Base-by-base conservation (phyloP, 2,329 filamentous ascomycete species). In the Claviceps sp. region DNA sequence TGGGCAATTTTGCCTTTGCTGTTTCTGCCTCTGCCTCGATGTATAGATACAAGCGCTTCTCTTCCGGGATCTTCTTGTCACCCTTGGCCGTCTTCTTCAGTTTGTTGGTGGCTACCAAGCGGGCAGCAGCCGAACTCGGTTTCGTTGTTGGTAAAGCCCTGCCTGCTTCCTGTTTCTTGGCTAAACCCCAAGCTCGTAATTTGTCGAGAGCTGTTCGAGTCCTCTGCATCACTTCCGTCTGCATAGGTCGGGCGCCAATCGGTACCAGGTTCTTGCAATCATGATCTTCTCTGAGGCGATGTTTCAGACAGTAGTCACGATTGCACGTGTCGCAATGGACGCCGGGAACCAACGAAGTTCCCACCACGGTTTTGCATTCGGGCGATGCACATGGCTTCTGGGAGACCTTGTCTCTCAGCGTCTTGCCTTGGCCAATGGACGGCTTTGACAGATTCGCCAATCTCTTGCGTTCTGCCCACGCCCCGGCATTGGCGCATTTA, bases 11-110 rank as follows among this genome's bases (percentile, higher is more conserved):
- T 6, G 86, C 81, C 50, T 82, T 86, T 1, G 89, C 84, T 0
- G 89, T 94, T 61, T 88, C 87, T 10, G 87, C 87, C 61, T 90
- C 89, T 0, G 91, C 93, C 65, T 97, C 91, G 17, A 96, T 87
- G 63, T 87, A 84, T 1, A 98, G 64, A 64, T 97, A 97, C 1
- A 98, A 70, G n/a, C 93, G 74, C 71, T 94, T 95, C 57, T 95
- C 89, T 0, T 74, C 67, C 0, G 89, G 75, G 0, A 96, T 68
- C 61, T 89, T 91, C 10, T 82, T 81, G 57, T 97, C 91, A 1
- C 94, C 94, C 70, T 95, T 96, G 2, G 93, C 91, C 0, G 78
- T 82, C 64, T 85, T 85, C 71, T 95, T 96, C 43, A 98, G 73
- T 10, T 78, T 80, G 56, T 89, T 89, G 6, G 91, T 74, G 5